Conservation (phyloP, 2,329 filamentous ascomycete species). For the Biscogniauxia marginata region DNA sequence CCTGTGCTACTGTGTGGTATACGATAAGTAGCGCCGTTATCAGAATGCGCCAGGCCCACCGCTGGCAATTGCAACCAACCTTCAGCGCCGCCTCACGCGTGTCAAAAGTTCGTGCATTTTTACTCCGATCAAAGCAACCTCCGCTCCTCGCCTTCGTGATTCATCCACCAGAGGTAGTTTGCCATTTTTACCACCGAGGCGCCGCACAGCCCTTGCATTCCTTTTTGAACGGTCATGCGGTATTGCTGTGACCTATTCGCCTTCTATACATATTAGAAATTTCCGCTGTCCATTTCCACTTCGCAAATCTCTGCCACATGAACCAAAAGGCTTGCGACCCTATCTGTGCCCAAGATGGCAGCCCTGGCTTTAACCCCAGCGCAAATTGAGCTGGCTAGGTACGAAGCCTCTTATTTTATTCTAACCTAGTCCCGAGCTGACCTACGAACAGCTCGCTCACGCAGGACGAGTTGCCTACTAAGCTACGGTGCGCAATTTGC, state of each 20-base stretch:
- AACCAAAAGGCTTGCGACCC: conserved; percentile 11
- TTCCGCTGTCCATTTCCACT: conserved; percentile 3
- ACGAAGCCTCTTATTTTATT: conserved; percentile 16
- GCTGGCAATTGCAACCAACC: not conserved
- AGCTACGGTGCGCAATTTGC: conserved; percentile 91
- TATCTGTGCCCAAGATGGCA: conserved; percentile 28
- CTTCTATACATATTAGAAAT: conserved; percentile 4
- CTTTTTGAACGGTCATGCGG: conserved; percentile 1
- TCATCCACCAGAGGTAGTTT: not conserved
- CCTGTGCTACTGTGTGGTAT: conserved; percentile 3
- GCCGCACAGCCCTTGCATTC: not conserved
- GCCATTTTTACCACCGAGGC: not conserved
- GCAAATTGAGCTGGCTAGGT: conserved; percentile 61
- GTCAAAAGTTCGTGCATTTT: not conserved
- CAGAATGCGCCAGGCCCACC: not conserved
- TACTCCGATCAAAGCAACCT: not conserved
- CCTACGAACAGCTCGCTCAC: conserved; percentile 62
- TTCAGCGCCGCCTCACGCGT: not conserved
- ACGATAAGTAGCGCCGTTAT: conserved; percentile 3
- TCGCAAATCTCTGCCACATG: conserved; percentile 18
- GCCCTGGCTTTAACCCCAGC: conserved; percentile 44
- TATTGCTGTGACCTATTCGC: not conserved
- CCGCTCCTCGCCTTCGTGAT: not conserved
- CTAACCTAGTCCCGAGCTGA: not conserved
- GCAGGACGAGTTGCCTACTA: conserved; percentile 88